These are phyloP conservation scores for Annulohypoxylon maeteangense DNA, from an alignment of 495 filamentous ascomycete species.

Conservation along the genomic window DNA sequence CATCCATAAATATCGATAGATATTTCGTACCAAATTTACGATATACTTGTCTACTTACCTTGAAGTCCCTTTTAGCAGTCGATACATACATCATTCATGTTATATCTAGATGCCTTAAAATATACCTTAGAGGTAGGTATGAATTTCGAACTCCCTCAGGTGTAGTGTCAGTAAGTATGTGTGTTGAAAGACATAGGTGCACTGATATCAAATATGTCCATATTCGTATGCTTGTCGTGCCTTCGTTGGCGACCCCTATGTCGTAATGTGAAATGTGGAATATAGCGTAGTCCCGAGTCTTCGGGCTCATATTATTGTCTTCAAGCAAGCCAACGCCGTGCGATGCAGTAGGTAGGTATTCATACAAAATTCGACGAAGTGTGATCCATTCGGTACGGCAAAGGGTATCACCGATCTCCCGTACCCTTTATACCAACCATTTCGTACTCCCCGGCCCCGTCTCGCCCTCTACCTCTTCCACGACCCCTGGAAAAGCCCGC, in stretches of 20 bases:
- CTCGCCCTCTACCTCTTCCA: conserved; percentile 63
- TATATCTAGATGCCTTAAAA: not conserved
- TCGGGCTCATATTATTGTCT: conserved; percentile 11
- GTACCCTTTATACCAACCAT: conserved; percentile 67
- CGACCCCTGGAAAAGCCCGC: conserved; percentile 62
- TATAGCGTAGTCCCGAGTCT: conserved; percentile 3
- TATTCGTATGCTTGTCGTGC: not conserved
- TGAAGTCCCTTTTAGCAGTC: not conserved
- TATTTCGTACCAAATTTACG: not conserved
- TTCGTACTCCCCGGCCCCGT: conserved; percentile 79
- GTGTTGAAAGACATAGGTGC: not conserved
- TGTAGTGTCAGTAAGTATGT: not conserved
- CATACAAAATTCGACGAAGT: conserved; percentile 26
- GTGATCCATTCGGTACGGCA: not conserved
- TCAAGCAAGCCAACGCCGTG: conserved; percentile 34
- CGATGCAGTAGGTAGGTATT: conserved; percentile 35
- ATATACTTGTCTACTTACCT: not conserved
- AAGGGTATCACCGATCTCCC: conserved; percentile 16
- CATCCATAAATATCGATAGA: not conserved
- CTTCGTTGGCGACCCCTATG: not conserved
- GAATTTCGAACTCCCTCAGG: not conserved
- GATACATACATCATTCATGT: no score
- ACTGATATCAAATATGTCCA: not conserved
- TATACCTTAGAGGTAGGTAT: not conserved
- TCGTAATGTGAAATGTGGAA: conserved; percentile 1